Evolutionary conservation across 202 grass and related monocot genomes (phyloP).

Genomic region (Elaeis oleifera): DNA sequence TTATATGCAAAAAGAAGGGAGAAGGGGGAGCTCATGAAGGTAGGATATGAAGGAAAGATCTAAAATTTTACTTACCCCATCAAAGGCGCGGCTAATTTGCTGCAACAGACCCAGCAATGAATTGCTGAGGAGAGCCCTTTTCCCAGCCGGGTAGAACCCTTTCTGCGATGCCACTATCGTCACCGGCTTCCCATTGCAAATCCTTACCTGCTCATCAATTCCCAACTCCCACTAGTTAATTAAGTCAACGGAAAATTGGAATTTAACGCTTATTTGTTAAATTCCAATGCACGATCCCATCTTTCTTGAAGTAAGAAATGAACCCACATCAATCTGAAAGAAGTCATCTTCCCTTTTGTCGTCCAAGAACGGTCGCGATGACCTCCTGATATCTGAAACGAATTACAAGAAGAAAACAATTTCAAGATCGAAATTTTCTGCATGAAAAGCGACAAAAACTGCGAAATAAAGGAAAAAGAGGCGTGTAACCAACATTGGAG

Average conservation of each 20-base stretch:
- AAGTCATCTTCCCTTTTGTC: conserved; percentile 86
- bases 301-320: conserved; percentile 4
- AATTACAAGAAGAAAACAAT: neutral
- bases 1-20: no score
- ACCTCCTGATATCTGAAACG: conserved; percentile 73
- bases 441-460: neutral
- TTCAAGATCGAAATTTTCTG: neutral
- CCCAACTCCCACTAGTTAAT: conserved; percentile 9
- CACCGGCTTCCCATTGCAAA: conserved; percentile 80
- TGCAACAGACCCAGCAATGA: conserved; percentile 71
- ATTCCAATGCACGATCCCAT: neutral
- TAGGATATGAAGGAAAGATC: neutral
- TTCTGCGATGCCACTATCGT: conserved; percentile 61
- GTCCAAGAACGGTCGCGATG: conserved; percentile 53
- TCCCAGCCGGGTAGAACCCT: conserved; percentile 85
- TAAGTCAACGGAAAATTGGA: no score
- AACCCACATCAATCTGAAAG: conserved; percentile 90
- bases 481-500: conserved; percentile 50
- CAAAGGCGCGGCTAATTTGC: conserved; percentile 75
- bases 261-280: no score
- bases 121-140: conserved; percentile 49
- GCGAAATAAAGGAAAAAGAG: neutral
- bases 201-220: conserved; percentile 45
- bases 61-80: conserved; percentile 50
- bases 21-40: no score